Evolutionary conservation across 371 early-diverging fungal species (phyloP).

Genomic region (Mucor sp.): DNA sequence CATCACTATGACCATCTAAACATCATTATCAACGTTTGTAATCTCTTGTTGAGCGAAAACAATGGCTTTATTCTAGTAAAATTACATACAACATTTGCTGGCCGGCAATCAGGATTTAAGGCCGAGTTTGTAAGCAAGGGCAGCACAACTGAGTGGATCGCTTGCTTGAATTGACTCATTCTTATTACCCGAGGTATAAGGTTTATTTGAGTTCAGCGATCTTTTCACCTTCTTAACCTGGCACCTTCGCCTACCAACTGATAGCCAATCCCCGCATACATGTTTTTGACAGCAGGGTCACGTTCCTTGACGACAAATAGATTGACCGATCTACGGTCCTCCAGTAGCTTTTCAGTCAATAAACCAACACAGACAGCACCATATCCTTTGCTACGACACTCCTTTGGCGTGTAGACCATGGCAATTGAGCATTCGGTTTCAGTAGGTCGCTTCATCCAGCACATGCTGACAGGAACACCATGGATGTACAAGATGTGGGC

Average conservation of each 20-base stretch:
- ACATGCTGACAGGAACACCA: slow-evolving; percentile 14
- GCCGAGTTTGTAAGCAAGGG: background rate
- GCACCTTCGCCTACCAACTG: background rate
- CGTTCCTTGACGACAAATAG: background rate
- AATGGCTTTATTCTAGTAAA: background rate
- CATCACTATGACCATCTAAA: background rate
- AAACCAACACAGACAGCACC: slow-evolving; percentile 11
- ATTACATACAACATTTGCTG: background rate
- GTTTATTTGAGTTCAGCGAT: background rate
- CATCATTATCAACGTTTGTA: background rate
- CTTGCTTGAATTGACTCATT: background rate
- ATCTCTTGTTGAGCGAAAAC: background rate
- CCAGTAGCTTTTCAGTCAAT: slow-evolving; percentile 9
- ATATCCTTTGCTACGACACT: slow-evolving; percentile 6
- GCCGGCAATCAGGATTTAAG: background rate
- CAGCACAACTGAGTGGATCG: background rate
- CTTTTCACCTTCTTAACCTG: background rate
- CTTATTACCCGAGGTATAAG: background rate
- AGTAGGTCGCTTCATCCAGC: slow-evolving; percentile 12
- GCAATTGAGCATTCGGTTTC: slow-evolving; percentile 11
- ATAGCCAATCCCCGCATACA: slow-evolving; percentile 15
- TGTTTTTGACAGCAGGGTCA: background rate
- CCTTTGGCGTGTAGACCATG: slow-evolving; percentile 14
- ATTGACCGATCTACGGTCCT: slow-evolving; percentile 12
- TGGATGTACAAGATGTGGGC: background rate